Base-by-base conservation (phyloP, 768 basidiomycete species). In the Panaeolus papilionaceus region DNA sequence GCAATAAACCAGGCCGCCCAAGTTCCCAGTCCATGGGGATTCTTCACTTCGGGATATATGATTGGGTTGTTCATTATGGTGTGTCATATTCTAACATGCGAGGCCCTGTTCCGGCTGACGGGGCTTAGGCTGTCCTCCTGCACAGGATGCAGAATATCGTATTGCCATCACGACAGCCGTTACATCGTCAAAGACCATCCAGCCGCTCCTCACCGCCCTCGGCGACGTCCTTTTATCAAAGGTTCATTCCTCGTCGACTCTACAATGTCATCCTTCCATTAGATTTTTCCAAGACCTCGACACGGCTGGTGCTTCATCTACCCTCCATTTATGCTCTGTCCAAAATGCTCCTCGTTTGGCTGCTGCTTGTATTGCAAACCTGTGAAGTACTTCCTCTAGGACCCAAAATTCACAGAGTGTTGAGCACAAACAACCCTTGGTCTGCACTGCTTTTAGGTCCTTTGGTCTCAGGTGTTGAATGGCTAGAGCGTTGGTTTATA, bases 111-210 rank as follows among this genome's bases (percentile, higher is more conserved):
- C 28, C 33, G 11, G 28, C 54, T 58, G 54, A 58, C 54, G 33
- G 14, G 12, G n/a, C 23, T 3, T 71, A 92, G 91, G 89, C 87
- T 12, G 77, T 94, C 61, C 73, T 93, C 37, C 77, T 93, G 67
- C 90, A 93, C 71, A 85, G 92, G 37, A 90, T 94, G 67, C 92
- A 93, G 71, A 89, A 93, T 74, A 86, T 92, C 49, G 88, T 93
- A 54, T 87, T 92, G 0, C 92, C 92, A 12, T 85, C 89, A 40
- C 85, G 86, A 2, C 77, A 77, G 14, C 72, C 77, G 16, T 49
- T 69, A 33, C 73, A 72, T 14, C 74, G 73, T 28, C 71, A 71
- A n/a, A 67, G 75, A 74, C 44, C 77, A 77, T 44, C 73, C 72
- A 63, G 70, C 67, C 64, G 77, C 3, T 74, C 74, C 73, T 58